Base-by-base conservation (phyloP, 257 asterid genomes). In the Jacaranda copaia region DNA sequence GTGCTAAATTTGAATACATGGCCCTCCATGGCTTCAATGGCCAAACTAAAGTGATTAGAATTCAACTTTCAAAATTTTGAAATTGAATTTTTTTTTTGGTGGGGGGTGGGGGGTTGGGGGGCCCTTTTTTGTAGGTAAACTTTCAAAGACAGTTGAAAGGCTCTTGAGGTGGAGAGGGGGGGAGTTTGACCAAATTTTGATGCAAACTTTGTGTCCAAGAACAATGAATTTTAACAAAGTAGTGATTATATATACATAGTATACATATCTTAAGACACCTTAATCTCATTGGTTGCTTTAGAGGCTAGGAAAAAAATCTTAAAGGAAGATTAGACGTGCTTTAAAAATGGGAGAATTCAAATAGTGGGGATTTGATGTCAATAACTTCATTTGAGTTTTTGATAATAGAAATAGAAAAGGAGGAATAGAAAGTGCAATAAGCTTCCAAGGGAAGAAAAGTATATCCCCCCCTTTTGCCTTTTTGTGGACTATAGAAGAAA, bases 151-250 rank as follows among this genome's bases (percentile, higher is more conserved):
- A 55, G 5, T 35, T 72, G 36, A 79, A 72, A 64, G 73, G 32
- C 11, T 70, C 12, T 77, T 15, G 51, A 20, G 16, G 19, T 8
- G 38, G 65, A 58, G 49, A 43, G 8, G 8, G 20, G 35, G 16
- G 19, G 63, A 46, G 75, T 82, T 74, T 78, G 83, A 72, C 83
- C 56, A 42, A 68, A 53, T 45, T 9, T 6, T 58, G 18, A 40
- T 48, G 72, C 58, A 16, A 78, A 60, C 56, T 59, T 80, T 70
- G 71, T 70, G 85, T 40, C 78, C 68, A 78, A 74, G 71, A 78
- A 74, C 78, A 74, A 73, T 68, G 83, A 45, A 82, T 82, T 78
- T 82, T 78, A 77, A 63, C 68, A 63, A 75, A 62, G 39, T 53
- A 36, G 14, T 25, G 66, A 39, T n/a, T n/a, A n/a, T n/a, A n/a